Evolutionary conservation across 2,329 filamentous ascomycete species (phyloP).

Genomic region (Blumeria hordei): DNA sequence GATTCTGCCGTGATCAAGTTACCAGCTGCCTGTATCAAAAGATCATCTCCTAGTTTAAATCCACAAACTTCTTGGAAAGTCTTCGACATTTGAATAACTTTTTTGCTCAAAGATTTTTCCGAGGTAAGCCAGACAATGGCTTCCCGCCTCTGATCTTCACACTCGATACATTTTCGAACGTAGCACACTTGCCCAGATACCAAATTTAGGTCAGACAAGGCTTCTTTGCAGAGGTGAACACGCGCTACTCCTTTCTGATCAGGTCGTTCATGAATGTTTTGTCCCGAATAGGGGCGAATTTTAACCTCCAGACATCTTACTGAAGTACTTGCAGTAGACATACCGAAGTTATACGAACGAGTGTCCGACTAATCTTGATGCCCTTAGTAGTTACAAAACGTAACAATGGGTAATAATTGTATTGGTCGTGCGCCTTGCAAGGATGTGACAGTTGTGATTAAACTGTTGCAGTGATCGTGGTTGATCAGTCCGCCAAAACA

Average conservation of each 20-base stretch:
- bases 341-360: neutral
- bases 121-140: slow-evolving; percentile 38
- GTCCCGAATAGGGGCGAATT: slow-evolving; percentile 11
- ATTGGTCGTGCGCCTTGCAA: slow-evolving; percentile 3
- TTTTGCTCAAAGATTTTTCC: slow-evolving; percentile 34
- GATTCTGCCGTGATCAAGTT: slow-evolving; percentile 28
- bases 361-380: neutral
- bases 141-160: slow-evolving; percentile 7
- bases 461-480: too few relatives aligned
- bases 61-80: slow-evolving; percentile 47
- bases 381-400: neutral
- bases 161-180: slow-evolving; percentile 19
- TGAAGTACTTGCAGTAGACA: slow-evolving; percentile 7
- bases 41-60: slow-evolving; percentile 45
- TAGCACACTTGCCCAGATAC: slow-evolving; percentile 32
- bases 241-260: slow-evolving; percentile 15
- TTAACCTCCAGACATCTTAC: slow-evolving; percentile 15
- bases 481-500: too few relatives aligned
- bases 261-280: slow-evolving; percentile 10
- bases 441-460: too few relatives aligned
- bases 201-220: slow-evolving; percentile 28
- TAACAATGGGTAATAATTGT: neutral
- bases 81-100: slow-evolving; percentile 48
- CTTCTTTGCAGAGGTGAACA: slow-evolving; percentile 15
- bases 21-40: slow-evolving; percentile 31